phyloP scores from a whole-genome alignment of 2,329 filamentous ascomycete genomes.

The Capronia americana region DNA sequence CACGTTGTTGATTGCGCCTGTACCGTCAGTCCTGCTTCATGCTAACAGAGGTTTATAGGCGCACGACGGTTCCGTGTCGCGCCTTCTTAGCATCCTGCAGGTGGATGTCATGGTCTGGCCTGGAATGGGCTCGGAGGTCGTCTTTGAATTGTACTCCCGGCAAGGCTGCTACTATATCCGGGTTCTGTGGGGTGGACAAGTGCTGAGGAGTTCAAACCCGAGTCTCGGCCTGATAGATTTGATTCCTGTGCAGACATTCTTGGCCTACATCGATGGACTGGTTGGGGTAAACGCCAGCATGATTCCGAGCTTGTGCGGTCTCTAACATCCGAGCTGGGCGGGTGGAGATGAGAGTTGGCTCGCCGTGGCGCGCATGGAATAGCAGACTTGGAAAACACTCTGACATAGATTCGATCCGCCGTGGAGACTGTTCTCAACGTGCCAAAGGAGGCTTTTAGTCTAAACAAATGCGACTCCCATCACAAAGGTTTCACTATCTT shows the following conservation, averaged over 20 bases:
- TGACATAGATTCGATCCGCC: background rate
- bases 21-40: background rate
- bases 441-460: background rate
- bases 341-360: background rate
- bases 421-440: background rate
- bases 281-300: constrained; percentile 61
- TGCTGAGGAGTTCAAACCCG: constrained; percentile 72
- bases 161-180: constrained; percentile 61
- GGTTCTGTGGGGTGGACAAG: constrained; percentile 73
- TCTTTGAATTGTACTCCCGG: constrained; percentile 73
- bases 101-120: constrained; percentile 81
- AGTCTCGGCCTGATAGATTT: constrained; percentile 72
- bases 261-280: constrained; percentile 74
- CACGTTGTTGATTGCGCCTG: background rate
- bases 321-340: background rate
- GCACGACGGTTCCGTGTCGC: constrained; percentile 75
- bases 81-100: constrained; percentile 73
- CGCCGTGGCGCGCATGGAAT: background rate
- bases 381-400: background rate
- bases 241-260: constrained; percentile 68
- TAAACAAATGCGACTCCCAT: background rate
- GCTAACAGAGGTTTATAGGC: constrained; percentile 42
- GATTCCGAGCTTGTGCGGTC: constrained; percentile 49
- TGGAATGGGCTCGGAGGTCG: constrained; percentile 78
- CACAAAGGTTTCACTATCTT: background rate